Evolutionary conservation across 768 basidiomycete genomes (phyloP), one percentile per base, ranked within the genome.

Genomic region (Mycena crocata): DNA sequence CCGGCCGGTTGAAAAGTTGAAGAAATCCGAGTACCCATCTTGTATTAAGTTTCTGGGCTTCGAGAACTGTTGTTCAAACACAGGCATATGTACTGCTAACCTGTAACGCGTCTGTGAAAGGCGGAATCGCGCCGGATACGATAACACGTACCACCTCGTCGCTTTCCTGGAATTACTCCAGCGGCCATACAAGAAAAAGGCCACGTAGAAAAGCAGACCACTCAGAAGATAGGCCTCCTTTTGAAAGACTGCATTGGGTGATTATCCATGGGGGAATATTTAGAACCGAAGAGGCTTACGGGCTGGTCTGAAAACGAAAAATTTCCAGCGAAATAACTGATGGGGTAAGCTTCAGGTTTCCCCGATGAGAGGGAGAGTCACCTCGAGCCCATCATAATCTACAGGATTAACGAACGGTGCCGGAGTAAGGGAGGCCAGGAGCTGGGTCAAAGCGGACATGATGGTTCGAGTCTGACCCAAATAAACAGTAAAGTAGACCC

Each of bases 1-100:
- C 65, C 96, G 83, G 58, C 96, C 96, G 3, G 95, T 95, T 44
- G 94, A 94, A 80, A 93, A 98, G 74, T 85, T 85, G 82, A 94
- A 93, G 75, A 89, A 92, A 80, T 95, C 93, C 4, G 89, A 84
- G 71, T 90, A 83, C 23, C 93, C 94, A 72, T 95, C 94, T 42
- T 83, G 61, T 35, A 84, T 84, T 52, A 92, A 78, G 37, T 81
- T 82, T 12, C 84, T 81, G 2, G 94, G 91, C 49, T 81, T 85
- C 14, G 93, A 89, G 81, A 98, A 98, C 77, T 97, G 94, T 37
- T 85, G 78, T 48, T 84, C 76, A 64, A 92, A 85, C 69, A 93
- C 76, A 10, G 84, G 78, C 26, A 80, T 76, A 77, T 94, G 87
- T 23, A 87, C 85, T 26, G 83, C 77, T 54, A 91, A 76, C 89